phyloP scores from a whole-genome alignment of 2,329 filamentous ascomycete species.

The Fusarium brachygibbosum region DNA sequence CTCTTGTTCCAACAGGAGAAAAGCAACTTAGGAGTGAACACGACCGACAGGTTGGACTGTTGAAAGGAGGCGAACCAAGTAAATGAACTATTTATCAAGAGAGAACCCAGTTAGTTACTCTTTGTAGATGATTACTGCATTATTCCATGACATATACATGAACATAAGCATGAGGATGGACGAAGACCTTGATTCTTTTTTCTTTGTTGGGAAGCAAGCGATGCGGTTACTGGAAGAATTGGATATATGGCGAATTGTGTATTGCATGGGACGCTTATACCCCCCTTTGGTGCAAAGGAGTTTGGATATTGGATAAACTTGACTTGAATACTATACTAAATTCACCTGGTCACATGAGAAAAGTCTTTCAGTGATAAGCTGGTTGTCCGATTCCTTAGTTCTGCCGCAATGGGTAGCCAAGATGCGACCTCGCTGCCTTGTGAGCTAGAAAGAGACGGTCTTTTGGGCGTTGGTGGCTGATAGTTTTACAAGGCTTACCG shows the following conservation, averaged over 20 bases:
- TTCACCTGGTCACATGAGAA: not conserved
- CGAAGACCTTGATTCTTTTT: not conserved
- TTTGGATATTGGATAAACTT: slow-evolving; percentile 9
- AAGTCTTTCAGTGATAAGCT: not conserved
- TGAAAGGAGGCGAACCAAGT: slow-evolving; percentile 38
- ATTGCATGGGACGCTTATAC: slow-evolving; percentile 33
- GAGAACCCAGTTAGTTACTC: not conserved
- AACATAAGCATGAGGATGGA: not conserved
- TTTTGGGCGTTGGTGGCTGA: not conserved
- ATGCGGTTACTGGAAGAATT: not conserved
- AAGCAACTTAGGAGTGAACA: slow-evolving; percentile 55
- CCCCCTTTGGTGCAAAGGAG: slow-evolving; percentile 36
- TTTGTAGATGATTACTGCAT: not conserved
- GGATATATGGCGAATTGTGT: slow-evolving; percentile 8
- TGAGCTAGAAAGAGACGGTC: not conserved
- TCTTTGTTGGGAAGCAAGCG: slow-evolving; percentile 15
- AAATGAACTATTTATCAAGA: slow-evolving; percentile 31
- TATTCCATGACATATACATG: not conserved
- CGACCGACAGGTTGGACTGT: slow-evolving; percentile 47
- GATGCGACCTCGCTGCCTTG: not conserved
- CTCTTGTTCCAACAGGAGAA: slow-evolving; percentile 52
- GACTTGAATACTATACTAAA: not conserved
- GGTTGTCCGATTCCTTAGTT: no score
- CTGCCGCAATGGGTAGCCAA: not conserved
- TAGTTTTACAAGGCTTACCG: not conserved